phyloP scores from a whole-genome alignment of 306 rosid species.

The Urtica urens region DNA sequence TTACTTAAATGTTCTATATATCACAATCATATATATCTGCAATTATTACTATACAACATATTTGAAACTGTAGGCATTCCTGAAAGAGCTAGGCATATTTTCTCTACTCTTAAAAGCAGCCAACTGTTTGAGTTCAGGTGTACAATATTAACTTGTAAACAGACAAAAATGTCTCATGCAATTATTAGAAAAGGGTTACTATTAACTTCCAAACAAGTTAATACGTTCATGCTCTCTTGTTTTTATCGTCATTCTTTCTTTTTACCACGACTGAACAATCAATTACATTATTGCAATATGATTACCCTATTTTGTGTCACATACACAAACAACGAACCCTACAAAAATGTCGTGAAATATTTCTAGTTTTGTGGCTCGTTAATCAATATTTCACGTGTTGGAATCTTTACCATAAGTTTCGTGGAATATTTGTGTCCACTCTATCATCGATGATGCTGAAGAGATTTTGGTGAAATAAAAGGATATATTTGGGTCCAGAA shows the following conservation, averaged over 20 bases:
- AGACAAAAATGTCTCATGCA: conserved; percentile 1
- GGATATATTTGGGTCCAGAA: background rate
- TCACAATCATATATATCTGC: too few relatives aligned
- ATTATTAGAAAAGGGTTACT: background rate
- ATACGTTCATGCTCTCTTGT: too few relatives aligned
- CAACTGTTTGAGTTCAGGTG: background rate
- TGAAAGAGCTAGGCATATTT: background rate
- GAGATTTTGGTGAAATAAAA: background rate
- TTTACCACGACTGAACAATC: too few relatives aligned
- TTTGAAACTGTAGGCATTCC: background rate
- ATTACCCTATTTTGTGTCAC: too few relatives aligned
- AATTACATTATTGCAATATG: too few relatives aligned
- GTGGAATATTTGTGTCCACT: background rate
- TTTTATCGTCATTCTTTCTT: too few relatives aligned
- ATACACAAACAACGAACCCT: too few relatives aligned
- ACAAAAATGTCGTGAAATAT: too few relatives aligned
- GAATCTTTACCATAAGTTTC: conserved; percentile 2
- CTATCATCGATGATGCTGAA: background rate
- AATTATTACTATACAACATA: too few relatives aligned
- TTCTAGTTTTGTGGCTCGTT: background rate
- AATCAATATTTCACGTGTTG: background rate
- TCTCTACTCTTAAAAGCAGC: conserved; percentile 5
- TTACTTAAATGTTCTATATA: too few relatives aligned
- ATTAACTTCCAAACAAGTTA: too few relatives aligned
- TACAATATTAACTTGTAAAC: background rate